These are phyloP conservation scores for Lunularia cruciata DNA, from an alignment of 225 moss, liverwort and hornwort genomes.

Conservation along the genomic window DNA sequence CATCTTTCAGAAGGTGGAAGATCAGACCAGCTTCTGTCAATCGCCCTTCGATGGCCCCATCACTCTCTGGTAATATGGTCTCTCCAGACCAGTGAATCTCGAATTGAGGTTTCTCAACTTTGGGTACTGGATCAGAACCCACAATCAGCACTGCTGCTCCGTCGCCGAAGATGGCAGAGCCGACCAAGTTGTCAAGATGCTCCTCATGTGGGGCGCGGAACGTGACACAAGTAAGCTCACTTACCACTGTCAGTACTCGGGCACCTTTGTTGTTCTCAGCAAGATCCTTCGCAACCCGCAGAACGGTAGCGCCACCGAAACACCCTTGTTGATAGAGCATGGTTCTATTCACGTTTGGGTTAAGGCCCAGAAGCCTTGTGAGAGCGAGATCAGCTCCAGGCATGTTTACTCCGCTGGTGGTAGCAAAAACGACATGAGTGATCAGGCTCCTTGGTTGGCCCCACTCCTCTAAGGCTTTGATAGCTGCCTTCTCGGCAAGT, in stretches of 20 bases:
- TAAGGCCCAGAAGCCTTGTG: slow-evolving; percentile 26
- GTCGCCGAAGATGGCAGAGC: slow-evolving; percentile 15
- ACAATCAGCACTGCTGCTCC: slow-evolving; percentile 6
- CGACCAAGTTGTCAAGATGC: slow-evolving; percentile 5
- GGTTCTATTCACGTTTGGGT: slow-evolving; percentile 24
- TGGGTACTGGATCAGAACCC: slow-evolving; percentile 4
- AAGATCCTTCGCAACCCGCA: slow-evolving; percentile 40
- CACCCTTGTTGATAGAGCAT: slow-evolving; percentile 49
- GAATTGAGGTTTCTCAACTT: background rate
- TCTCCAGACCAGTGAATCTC: slow-evolving; percentile 16
- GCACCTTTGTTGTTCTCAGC: slow-evolving; percentile 35
- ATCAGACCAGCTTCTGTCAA: slow-evolving; percentile 15
- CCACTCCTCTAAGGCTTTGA: slow-evolving; percentile 54
- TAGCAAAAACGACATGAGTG: slow-evolving; percentile 44
- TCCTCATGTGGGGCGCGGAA: slow-evolving; percentile 9
- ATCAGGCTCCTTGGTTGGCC: slow-evolving; percentile 37
- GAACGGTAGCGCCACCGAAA: slow-evolving; percentile 47
- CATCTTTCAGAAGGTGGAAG: slow-evolving; percentile 17
- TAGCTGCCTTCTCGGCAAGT: slow-evolving; percentile 54
- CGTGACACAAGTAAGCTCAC: slow-evolving; percentile 32
- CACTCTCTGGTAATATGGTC: background rate
- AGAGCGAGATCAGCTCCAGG: slow-evolving; percentile 53
- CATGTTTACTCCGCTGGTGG: slow-evolving; percentile 53
- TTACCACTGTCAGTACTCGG: slow-evolving; percentile 28
- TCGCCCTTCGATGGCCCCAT: slow-evolving; percentile 15